Evolutionary conservation across 306 rosid genomes (phyloP), one percentile per base, ranked within the genome.

Genomic region (Macrotyloma uniflorum): DNA sequence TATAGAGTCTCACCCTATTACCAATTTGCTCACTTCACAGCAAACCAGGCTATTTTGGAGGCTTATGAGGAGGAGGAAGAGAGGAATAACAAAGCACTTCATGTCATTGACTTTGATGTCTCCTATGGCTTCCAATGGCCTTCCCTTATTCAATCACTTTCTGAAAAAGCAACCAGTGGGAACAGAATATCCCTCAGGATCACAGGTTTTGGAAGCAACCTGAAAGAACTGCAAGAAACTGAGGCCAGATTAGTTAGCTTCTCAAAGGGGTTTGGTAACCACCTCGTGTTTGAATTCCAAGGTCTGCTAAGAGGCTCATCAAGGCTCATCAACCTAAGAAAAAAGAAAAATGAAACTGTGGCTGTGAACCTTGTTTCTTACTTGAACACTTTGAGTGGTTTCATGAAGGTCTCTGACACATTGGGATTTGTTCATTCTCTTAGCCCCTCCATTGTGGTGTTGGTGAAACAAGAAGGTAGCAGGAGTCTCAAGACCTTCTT

Each of bases 21-120:
- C 84, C 95, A 90, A 28, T 90, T 90, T 47, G 95, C 95, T n/a
- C 95, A 90, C 51, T 90, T 90, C 80, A 90, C 95, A 0, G 95
- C 95, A 19, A 90, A 88, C 80, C 95, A 90, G 40, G 89, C 88
- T 6, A 88, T 90, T 32, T 63, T 90, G 1, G 95, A 90, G 64
- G 86, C 91, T 1, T 88, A 83, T 51, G 95, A 90, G 71, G 73
- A 68, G 23, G 91, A 90, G 9, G 89, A 87, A 68, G 84, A 75
- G 51, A 49, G 16, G 45, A 90, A 86, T 83, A 75, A 72, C 64
- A 63, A 85, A 0, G 67, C 92, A 20, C 67, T 88, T 5, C 95
- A 88, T 26, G 84, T 90, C 12, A 75, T 90, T 3, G 95, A 90
- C 63, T 88, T 86, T 20, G 92, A 90, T 23, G 81, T 88, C 54